Base-by-base conservation (phyloP, 208 protist genomes). In the Acanthamoeba lenticulata region DNA sequence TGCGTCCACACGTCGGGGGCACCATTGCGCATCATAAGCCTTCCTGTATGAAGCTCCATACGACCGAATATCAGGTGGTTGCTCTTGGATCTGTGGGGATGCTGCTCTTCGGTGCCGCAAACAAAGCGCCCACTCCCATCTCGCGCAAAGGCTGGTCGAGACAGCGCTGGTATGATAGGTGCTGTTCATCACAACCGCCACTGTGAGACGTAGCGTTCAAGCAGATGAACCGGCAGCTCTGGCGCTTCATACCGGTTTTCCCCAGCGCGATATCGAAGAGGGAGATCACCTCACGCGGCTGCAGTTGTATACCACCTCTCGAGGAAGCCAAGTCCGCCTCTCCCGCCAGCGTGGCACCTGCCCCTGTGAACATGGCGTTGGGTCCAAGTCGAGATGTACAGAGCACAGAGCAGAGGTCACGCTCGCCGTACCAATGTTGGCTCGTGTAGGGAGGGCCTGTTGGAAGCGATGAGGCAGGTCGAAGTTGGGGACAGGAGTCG, bases 21-120 rank as follows among this genome's bases (percentile, higher is more conserved):
- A 4, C 55, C 83, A 32, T 65, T 45, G 11, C 32, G 15, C 3
- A 29, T 60, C 49, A 65, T 60, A 7, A 90, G 83, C 32, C 65
- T 90, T 17, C 83, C 83, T 19, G 52, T 90, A 29, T 90, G 17
- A 19, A 21, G 47, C 2, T 90, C 83, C 47, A 90, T 90, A 2
- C 55, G 7, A 7, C 45, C 45, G 32, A 90, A 90, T n/a, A 90
- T 90, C 24, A 90, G 55, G 32, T 69, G 44, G 83, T 90, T 90
- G 83, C 34, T 40, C 55, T 90, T 90, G 4, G 19, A 45, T 29
- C 83, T 90, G 49, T 69, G 83, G 19, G 83, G 83, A 69, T 90
- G 83, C 55, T 90, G 83, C 45, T 90, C 83, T 65, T 90, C 83
- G 21, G 83, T 90, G 49, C 83, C 83, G 49, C 83, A 90, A 1